phyloP scores from a whole-genome alignment of 257 asterid species.

The Solanum sitiens region DNA sequence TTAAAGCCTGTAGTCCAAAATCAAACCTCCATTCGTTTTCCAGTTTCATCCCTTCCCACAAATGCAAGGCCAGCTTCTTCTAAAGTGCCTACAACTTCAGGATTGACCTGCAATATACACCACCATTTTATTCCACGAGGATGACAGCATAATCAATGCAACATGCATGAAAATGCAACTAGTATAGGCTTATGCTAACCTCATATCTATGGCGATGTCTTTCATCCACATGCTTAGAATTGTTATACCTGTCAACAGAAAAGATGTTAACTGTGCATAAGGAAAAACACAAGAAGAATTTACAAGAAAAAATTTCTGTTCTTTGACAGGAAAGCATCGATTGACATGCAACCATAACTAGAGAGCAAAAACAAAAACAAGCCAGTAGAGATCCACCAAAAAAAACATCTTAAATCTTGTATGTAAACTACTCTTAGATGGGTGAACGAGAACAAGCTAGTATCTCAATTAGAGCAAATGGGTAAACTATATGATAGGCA shows the following conservation, averaged over 20 bases:
- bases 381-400: not conserved
- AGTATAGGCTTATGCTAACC: slow-evolving; percentile 30
- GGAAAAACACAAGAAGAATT: not conserved
- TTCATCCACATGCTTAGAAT: slow-evolving; percentile 63
- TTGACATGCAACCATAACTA: not conserved
- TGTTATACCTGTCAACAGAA: slow-evolving; percentile 44
- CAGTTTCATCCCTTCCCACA: slow-evolving; percentile 92
- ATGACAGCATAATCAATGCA: not conserved
- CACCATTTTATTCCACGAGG: not conserved
- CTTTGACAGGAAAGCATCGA: not conserved
- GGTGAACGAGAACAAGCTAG: not conserved
- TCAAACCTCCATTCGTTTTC: slow-evolving; percentile 87
- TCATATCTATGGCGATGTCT: slow-evolving; percentile 94
- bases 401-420: not conserved
- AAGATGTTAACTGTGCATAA: not conserved
- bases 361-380: not conserved
- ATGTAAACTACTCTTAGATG: not conserved
- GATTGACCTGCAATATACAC: slow-evolving; percentile 65
- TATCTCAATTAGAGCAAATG: not conserved
- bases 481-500: not conserved
- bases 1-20: not conserved
- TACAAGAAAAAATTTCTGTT: not conserved
- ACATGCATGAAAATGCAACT: not conserved
- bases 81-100: slow-evolving; percentile 47
- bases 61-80: slow-evolving; percentile 77